A percentile compares a stretch with the other conserved stretches of the same genome.
Conservation (phyloP, 2,329 filamentous ascomycete species). For the Neonectria coccinea region DNA sequence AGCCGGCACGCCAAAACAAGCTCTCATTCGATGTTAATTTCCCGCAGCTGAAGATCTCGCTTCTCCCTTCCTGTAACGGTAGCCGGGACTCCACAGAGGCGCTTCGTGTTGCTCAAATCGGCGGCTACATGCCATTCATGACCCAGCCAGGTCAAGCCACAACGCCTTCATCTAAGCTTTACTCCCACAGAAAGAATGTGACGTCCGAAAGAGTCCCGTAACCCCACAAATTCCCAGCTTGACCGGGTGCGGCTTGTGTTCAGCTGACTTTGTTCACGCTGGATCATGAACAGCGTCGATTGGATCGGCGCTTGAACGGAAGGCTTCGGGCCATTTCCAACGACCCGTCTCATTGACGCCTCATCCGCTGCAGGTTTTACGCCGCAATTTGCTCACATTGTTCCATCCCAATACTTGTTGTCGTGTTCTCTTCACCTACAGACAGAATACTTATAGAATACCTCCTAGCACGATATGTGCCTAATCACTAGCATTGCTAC, state of each 20-base stretch:
- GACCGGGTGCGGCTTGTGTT: neutral
- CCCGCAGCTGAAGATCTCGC: neutral
- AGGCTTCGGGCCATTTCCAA: neutral
- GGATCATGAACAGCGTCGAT: neutral
- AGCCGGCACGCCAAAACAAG: neutral
- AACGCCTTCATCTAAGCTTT: neutral
- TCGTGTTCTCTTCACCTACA: too few species aligned
- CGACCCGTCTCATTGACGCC: neutral
- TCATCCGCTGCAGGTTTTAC: neutral
- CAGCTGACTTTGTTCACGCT: neutral
- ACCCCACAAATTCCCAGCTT: neutral
- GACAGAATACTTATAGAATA: too few species aligned
- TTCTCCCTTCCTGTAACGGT: neutral
- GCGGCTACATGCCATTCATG: neutral
- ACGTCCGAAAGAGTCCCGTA: neutral
- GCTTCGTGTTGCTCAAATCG: neutral
- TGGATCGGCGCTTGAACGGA: neutral
- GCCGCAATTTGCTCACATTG: too few species aligned
- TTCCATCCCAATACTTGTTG: too few species aligned
- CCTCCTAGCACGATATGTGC: too few species aligned
- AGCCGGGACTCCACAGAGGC: neutral
- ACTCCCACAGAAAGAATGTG: neutral
- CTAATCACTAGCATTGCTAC: too few species aligned
- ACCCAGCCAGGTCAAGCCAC: neutral
- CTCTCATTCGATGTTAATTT: neutral